These are phyloP conservation scores for Dorcoceras hygrometricum DNA, from an alignment of 257 asterid species.

Conservation along the genomic window DNA sequence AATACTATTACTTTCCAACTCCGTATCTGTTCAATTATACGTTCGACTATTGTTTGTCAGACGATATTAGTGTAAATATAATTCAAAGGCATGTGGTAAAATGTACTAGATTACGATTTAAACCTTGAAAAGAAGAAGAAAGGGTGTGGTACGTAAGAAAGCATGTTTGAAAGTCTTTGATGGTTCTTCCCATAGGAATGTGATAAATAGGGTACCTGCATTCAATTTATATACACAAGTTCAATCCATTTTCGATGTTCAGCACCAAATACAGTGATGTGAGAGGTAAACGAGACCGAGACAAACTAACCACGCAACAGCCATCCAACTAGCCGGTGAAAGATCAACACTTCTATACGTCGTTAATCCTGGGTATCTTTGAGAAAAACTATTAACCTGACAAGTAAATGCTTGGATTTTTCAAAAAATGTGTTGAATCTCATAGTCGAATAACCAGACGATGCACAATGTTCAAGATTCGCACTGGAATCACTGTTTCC, in stretches of 20 bases:
- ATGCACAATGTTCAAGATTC: slow-evolving; percentile 15
- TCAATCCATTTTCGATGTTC: background rate
- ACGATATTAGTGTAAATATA: background rate
- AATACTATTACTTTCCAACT: background rate
- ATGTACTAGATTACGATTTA: background rate
- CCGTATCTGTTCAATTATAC: background rate
- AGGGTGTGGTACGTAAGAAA: slow-evolving; percentile 84
- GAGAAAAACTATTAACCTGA: slow-evolving; percentile 51
- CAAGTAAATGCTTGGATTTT: slow-evolving; percentile 6
- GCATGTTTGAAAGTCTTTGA: slow-evolving; percentile 58
- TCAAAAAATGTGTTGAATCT: slow-evolving; percentile 16
- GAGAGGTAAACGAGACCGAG: background rate
- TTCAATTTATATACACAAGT: background rate
- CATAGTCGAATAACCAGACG: slow-evolving; percentile 19
- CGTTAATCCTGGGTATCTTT: slow-evolving; percentile 56
- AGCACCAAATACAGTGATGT: background rate
- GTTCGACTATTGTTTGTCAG: background rate
- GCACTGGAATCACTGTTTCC: slow-evolving; percentile 5
- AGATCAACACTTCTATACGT: slow-evolving; percentile 68
- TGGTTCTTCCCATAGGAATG: slow-evolving; percentile 58
- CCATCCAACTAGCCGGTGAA: slow-evolving; percentile 95
- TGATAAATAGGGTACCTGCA: slow-evolving; percentile 82
- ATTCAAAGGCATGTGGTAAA: background rate
- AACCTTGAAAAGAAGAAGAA: slow-evolving; percentile 79
- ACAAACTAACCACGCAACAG: slow-evolving; percentile 65